phyloP scores from a whole-genome alignment of 2,329 filamentous ascomycete genomes.

The Septoria petroselini region DNA sequence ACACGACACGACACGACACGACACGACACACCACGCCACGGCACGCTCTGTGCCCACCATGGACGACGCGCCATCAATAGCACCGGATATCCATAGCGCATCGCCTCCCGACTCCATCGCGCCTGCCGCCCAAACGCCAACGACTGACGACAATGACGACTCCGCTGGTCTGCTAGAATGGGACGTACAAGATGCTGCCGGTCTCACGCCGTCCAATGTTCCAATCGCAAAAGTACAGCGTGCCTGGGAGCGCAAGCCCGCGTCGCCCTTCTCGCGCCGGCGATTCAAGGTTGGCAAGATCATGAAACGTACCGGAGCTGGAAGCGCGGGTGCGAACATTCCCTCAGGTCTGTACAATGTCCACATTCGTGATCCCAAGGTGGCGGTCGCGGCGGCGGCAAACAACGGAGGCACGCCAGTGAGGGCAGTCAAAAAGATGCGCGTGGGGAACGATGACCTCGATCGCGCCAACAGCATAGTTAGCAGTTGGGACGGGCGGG shows the following conservation, averaged over 20 bases:
- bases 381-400: not conserved
- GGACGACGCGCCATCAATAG: slow-evolving; percentile 12
- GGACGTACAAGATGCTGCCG: slow-evolving; percentile 43
- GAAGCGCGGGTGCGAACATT: slow-evolving; percentile 3
- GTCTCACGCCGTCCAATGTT: slow-evolving; percentile 43
- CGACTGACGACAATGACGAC: not conserved
- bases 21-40: not conserved
- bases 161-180: slow-evolving; percentile 31
- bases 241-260: slow-evolving; percentile 50
- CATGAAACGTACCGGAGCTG: slow-evolving; percentile 42
- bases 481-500: slow-evolving; percentile 32
- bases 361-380: slow-evolving; percentile 8
- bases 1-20: slow-evolving; percentile 5
- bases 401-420: slow-evolving; percentile 34
- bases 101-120: not conserved
- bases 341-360: slow-evolving; percentile 13
- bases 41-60: not conserved
- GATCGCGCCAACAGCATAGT: slow-evolving; percentile 22
- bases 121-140: not conserved
- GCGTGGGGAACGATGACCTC: slow-evolving; percentile 29
- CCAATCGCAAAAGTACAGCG: slow-evolving; percentile 44
- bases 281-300: slow-evolving; percentile 41
- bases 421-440: slow-evolving; percentile 47
- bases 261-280: slow-evolving; percentile 43
- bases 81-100: slow-evolving; percentile 1